A percentile compares a stretch with the other conserved stretches of the same genome.
These are phyloP conservation scores for Dioszegia aurantiaca DNA, from an alignment of 768 basidiomycete species.

Conservation along the genomic window DNA sequence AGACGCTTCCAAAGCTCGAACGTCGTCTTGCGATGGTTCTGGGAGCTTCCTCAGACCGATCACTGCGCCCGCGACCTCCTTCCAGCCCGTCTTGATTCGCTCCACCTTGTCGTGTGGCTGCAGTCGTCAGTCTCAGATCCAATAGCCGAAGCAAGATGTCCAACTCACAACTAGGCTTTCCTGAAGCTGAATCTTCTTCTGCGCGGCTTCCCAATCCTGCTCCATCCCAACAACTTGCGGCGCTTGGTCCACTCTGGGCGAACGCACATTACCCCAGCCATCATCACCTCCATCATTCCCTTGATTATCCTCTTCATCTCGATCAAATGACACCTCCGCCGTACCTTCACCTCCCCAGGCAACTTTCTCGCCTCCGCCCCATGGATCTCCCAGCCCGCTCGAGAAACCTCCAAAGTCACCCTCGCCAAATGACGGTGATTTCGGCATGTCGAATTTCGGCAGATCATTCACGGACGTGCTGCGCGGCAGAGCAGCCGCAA, in stretches of 20 bases:
- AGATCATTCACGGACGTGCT: neutral
- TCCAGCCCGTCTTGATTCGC: conserved; percentile 29
- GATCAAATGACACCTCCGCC: conserved; percentile 4
- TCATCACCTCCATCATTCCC: conserved; percentile 27
- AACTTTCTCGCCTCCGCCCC: conserved; percentile 17
- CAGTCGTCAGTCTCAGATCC: neutral
- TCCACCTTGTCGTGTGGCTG: conserved; percentile 38
- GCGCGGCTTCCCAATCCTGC: conserved; percentile 49
- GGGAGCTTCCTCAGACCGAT: conserved; percentile 40
- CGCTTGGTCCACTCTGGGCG: neutral
- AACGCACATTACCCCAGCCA: conserved; percentile 24
- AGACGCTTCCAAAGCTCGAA: conserved; percentile 20
- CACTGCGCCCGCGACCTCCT: conserved; percentile 24
- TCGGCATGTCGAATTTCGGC: conserved; percentile 20
- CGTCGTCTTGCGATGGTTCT: conserved; percentile 32
- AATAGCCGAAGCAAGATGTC: no score
- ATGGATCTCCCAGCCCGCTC: conserved; percentile 17
- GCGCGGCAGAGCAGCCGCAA: conserved; percentile 6
- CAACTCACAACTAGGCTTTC: conserved; percentile 45
- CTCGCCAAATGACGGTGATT: conserved; percentile 20
- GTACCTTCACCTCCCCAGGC: conserved; percentile 8
- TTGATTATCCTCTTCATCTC: conserved; percentile 9
- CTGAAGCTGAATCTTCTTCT: conserved; percentile 31
- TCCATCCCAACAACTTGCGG: conserved; percentile 16
- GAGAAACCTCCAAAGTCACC: conserved; percentile 32